Conservation (phyloP, 2,329 filamentous ascomycete species). For the Aspergillus tanneri region DNA sequence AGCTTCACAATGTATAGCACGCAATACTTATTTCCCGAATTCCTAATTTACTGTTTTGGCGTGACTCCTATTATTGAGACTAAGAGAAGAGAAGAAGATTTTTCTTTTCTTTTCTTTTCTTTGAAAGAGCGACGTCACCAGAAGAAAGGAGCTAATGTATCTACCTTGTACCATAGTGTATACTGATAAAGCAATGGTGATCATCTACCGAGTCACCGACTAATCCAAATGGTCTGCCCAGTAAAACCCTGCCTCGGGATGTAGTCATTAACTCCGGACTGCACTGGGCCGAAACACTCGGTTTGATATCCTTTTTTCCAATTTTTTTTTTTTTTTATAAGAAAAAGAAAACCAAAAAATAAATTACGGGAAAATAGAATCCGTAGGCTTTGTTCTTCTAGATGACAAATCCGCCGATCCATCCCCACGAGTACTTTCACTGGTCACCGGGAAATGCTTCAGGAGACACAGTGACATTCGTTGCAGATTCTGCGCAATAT, state of each 20-base stretch:
- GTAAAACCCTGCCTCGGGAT: neutral
- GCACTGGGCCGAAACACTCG: conserved; percentile 19
- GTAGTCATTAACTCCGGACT: conserved; percentile 21
- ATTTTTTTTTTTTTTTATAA: conserved; percentile 14
- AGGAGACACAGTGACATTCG: conserved; percentile 11
- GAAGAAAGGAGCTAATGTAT: too few species aligned
- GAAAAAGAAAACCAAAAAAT: too few species aligned
- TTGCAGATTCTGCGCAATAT: conserved; percentile 17
- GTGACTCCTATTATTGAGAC: neutral
- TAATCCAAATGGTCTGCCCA: too few species aligned
- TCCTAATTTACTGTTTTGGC: neutral
- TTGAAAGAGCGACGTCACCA: too few species aligned
- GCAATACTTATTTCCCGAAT: neutral
- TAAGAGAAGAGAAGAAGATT: neutral
- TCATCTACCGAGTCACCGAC: too few species aligned
- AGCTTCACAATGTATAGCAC: conserved; percentile 18
- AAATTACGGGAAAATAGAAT: conserved; percentile 41
- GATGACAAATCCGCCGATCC: conserved; percentile 39
- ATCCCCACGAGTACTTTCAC: conserved; percentile 35
- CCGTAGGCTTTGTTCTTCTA: conserved; percentile 28
- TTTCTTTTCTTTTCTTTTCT: too few species aligned
- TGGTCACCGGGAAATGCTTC: conserved; percentile 27
- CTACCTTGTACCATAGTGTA: too few species aligned
- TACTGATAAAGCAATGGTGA: too few species aligned
- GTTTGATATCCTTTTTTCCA: conserved; percentile 12